A percentile compares a stretch with the other conserved stretches of the same genome.
phyloP scores from a whole-genome alignment of 371 early-diverging fungal genomes.

The Mortierella sp. region DNA sequence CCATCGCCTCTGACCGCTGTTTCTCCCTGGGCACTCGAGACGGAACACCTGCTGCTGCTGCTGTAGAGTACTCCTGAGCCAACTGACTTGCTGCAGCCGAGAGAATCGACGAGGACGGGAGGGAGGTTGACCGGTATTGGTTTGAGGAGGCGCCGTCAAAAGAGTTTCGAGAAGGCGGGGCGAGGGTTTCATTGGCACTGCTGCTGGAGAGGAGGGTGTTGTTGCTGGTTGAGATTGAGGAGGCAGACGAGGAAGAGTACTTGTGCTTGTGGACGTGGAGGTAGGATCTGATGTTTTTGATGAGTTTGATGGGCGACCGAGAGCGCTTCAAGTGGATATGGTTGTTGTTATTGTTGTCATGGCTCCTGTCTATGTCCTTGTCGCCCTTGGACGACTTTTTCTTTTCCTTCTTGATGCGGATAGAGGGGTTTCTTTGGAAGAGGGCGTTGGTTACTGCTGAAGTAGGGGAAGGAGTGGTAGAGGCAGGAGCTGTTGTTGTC shows the following conservation, averaged over 20 bases:
- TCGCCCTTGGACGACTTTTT: constrained; percentile 4
- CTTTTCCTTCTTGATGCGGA: constrained; percentile 31
- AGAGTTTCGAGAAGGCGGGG: constrained; percentile 30
- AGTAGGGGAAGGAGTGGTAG: background rate
- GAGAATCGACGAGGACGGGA: constrained; percentile 41
- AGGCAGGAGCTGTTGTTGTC: background rate
- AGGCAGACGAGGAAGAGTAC: constrained; percentile 1
- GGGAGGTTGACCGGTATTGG: constrained; percentile 20
- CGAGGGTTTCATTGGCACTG: constrained; percentile 24
- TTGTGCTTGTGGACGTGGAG: constrained; percentile 49
- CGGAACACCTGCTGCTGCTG: background rate
- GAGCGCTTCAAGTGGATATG: constrained; percentile 45
- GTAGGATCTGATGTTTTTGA: constrained; percentile 53
- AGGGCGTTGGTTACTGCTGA: background rate
- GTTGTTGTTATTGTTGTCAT: background rate
- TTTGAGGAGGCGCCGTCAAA: constrained; percentile 22
- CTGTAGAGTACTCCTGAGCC: background rate
- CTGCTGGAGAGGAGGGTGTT: background rate
- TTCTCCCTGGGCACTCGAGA: constrained; percentile 12
- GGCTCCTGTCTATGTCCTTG: constrained; percentile 5
- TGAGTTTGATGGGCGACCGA: constrained; percentile 51
- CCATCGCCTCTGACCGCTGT: constrained; percentile 29
- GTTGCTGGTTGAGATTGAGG: background rate
- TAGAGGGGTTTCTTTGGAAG: constrained; percentile 20
- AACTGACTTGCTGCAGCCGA: constrained; percentile 21